phyloP scores from a whole-genome alignment of 345 rosid species.

The Eucalyptus curtisii region DNA sequence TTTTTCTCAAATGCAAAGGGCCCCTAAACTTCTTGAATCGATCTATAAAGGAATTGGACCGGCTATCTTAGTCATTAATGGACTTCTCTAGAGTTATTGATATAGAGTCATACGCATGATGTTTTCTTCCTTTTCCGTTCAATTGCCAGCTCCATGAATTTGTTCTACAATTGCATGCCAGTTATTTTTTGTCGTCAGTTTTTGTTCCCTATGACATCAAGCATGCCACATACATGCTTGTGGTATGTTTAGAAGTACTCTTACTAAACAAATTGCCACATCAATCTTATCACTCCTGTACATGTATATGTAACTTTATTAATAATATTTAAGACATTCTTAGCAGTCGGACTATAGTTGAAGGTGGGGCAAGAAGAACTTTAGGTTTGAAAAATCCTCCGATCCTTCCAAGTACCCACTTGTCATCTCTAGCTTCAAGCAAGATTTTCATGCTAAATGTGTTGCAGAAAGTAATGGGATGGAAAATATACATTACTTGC shows the following conservation, averaged over 20 bases:
- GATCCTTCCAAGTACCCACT: too few relatives aligned
- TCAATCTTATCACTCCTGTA: too few relatives aligned
- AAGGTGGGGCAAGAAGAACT: too few relatives aligned
- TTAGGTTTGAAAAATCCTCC: too few relatives aligned
- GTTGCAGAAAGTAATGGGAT: too few relatives aligned
- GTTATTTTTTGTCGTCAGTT: too few relatives aligned
- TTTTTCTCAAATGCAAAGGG: background rate
- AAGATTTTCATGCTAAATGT: too few relatives aligned
- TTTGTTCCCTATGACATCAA: constrained; percentile 1
- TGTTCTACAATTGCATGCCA: background rate
- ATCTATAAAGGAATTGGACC: background rate
- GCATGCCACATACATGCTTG: constrained; percentile 13
- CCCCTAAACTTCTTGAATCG: background rate
- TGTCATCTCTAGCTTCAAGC: too few relatives aligned
- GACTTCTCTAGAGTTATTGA: background rate
- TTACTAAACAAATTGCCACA: background rate
- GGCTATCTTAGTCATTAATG: background rate
- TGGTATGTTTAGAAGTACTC: constrained; percentile 28
- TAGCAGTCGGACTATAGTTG: too few relatives aligned
- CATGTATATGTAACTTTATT: too few relatives aligned
- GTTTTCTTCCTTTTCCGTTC: background rate
- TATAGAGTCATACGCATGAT: background rate
- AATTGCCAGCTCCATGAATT: background rate
- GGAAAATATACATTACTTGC: too few relatives aligned
- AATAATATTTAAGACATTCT: too few relatives aligned